Base-by-base conservation (phyloP, 2,329 filamentous ascomycete species). In the Botrytis elliptica region DNA sequence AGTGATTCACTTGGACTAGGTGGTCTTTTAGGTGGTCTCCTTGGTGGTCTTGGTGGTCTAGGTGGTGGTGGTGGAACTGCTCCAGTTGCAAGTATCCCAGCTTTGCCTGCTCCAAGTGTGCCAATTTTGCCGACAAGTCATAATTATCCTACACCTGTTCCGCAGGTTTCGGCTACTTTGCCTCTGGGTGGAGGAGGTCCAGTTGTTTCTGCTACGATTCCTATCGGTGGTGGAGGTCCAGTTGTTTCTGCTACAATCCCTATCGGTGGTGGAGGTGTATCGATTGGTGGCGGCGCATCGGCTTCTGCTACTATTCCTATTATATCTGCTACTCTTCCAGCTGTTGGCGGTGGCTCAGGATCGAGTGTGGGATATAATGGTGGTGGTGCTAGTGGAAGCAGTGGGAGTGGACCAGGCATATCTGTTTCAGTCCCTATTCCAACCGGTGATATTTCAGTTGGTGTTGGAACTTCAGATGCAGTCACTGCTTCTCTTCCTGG, bases 381-480 rank as follows among this genome's bases (percentile, higher is more conserved):
- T 14, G 66, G 46, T 67, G 42, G 62, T 9, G 62, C 33, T 7
- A 36, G 63, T 55, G 67, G 20, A 44, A 46, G 29, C 12, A 16
- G 38, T 44, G 66, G n/a, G 44, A 44, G 49, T 42, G 66, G 66
- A 16, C 29, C 52, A 20, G 29, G 22, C 12, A n/a, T 46, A 46
- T 44, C 68, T 70, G 40, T n/a, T 46, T 70, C 68, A 1, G 40
- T 69, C 10, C 64, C 63, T 46, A 29, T 44, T 67, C 44, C 64
- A 52, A 38, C 46, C 8, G 49, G 33, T 42, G 25, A 18, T 16
- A 36, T 69, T 57, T 57, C 66, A 22, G 49, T 25, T 8, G 36
- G 66, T 33, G 49, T 69, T 57, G 66, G 66, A 69, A 69, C 66
- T 69, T 69, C 66, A 7, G 66, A 69, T 44, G 36, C 36, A 20